Conservation (phyloP, 495 filamentous ascomycete genomes). For the Hyaloscypha bicolor region DNA sequence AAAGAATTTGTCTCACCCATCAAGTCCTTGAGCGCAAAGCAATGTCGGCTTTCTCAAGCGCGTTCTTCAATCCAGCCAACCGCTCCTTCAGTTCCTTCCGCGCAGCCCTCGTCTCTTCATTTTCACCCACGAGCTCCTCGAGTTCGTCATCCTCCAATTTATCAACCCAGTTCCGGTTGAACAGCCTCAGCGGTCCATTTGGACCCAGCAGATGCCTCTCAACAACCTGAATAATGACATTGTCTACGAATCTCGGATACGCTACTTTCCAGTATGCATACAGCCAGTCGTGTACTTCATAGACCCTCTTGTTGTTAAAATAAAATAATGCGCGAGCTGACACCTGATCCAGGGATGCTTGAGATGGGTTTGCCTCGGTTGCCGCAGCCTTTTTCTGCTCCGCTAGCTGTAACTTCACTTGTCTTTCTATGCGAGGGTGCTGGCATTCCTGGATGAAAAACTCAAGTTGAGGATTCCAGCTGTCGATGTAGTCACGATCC, state of each 20-base stretch:
- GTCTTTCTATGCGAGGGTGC: constrained; percentile 8
- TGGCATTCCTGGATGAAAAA: constrained; percentile 6
- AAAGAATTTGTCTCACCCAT: not conserved
- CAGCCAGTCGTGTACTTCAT: constrained; percentile 39
- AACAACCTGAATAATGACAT: constrained; percentile 30
- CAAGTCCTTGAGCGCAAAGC: constrained; percentile 12
- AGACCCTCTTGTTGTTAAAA: constrained; percentile 9
- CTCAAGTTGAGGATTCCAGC: constrained; percentile 20
- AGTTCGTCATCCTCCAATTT: constrained; percentile 22
- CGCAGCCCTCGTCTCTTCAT: constrained; percentile 15
- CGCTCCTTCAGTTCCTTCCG: constrained; percentile 17
- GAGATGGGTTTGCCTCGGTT: not conserved
- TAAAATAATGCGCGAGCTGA: constrained; percentile 3
- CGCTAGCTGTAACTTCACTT: constrained; percentile 2
- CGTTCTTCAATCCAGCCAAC: constrained; percentile 17
- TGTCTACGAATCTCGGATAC: constrained; percentile 45
- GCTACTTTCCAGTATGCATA: constrained; percentile 46
- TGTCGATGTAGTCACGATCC: constrained; percentile 22
- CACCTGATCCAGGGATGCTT: constrained; percentile 1
- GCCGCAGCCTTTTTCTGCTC: not conserved
- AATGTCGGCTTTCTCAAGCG: constrained; percentile 15
- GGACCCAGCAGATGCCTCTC: constrained; percentile 22
- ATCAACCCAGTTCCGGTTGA: constrained; percentile 13
- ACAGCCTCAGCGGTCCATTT: constrained; percentile 17
- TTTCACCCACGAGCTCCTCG: constrained; percentile 18